Evolutionary conservation across 495 filamentous ascomycete genomes (phyloP), one percentile per base, ranked within the genome.

Genomic region (Aspergillus sclerotiicarbonarius): DNA sequence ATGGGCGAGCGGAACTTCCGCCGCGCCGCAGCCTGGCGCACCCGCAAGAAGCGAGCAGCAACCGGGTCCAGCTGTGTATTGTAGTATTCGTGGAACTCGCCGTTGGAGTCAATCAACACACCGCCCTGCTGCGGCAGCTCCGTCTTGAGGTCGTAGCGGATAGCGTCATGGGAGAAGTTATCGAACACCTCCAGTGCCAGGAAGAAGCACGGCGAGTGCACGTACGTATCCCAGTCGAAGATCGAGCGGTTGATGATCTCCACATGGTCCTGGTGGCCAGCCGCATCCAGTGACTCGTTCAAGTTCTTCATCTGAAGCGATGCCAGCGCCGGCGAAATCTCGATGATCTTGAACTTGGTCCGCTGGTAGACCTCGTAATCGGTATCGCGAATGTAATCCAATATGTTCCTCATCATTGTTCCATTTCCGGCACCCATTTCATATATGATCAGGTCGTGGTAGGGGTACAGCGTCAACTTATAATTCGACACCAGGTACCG

Each of bases 141-240:
- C 16, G 90, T 95, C 33, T 71, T 64, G 6, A 81, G 73, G 71
- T 96, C 85, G 78, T 96, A 97, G 61, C 94, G 91, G 63, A 99
- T 83, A 41, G 85, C 80, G 76, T 99, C 94, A 76, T 99, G 94
- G 20, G 90, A 86, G 73, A 99, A 98, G 73, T 99, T 99, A 75
- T 99, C 94, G 65, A 97, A 92, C 55, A 99, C 94, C 68, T 99
- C 94, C 63, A 99, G 86, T n/a, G 92, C 94, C 5, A 99, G 82
- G 78, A 99, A 97, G 77, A 94, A 99, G 78, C 94, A 97, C 0
- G 94, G 93, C 1, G 87, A 89, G 8, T 91, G 86, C 15, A 96
- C 90, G 57, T 89, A 89, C 21, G 78, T 80, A 60, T 87, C 76
- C 94, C 95, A 99, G 69, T 94, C 87, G 71, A 99, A 98, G 68